A percentile compares a stretch with the other conserved stretches of the same genome.
phyloP scores from a whole-genome alignment of 257 asterid genomes.

The Solanum bulbocastanum region DNA sequence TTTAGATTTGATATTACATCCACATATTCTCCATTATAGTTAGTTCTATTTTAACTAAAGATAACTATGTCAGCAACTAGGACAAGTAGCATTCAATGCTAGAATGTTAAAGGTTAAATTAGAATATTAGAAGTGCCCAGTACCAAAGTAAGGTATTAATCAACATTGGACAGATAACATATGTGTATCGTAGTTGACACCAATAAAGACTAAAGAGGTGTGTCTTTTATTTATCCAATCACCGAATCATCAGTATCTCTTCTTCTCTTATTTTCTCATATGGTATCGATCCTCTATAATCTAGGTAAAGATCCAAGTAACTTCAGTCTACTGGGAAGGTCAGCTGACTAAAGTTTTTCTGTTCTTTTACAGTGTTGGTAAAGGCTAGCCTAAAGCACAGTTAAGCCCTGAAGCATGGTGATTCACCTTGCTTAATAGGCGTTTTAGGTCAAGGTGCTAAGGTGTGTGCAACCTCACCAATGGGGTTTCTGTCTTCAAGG shows the following conservation, averaged over 20 bases:
- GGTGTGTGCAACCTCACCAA: neutral
- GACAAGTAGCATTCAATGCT: neutral
- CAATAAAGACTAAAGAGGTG: neutral
- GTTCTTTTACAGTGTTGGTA: neutral
- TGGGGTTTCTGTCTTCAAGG: neutral
- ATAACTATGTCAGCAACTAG: neutral
- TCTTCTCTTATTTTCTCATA: neutral
- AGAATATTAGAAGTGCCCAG: neutral
- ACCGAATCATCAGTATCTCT: neutral
- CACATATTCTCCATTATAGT: neutral
- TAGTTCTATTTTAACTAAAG: neutral
- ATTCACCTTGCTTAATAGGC: neutral
- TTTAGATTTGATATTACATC: neutral
- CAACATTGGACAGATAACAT: neutral
- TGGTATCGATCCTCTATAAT: neutral
- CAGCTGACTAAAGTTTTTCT: neutral
- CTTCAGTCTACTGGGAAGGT: neutral
- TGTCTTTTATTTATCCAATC: neutral
- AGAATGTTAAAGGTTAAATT: neutral
- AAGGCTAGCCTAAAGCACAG: neutral
- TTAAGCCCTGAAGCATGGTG: neutral
- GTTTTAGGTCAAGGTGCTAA: neutral
- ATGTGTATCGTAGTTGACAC: neutral
- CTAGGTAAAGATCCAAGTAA: neutral
- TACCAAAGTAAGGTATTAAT: neutral